phyloP scores from a whole-genome alignment of 306 rosid species.

The Abrus pulchellus region DNA sequence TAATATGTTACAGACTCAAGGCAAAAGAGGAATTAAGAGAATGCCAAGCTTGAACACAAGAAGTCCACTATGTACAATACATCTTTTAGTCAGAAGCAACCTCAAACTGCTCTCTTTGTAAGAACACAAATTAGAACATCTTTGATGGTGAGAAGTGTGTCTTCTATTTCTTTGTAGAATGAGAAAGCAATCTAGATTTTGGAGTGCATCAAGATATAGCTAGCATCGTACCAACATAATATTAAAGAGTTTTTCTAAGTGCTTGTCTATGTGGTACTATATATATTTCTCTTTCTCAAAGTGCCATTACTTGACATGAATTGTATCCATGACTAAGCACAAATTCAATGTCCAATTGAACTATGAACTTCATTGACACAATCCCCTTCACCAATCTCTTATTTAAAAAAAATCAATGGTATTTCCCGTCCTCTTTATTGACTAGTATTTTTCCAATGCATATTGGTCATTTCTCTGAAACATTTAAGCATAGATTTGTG shows the following conservation, averaged over 20 bases:
- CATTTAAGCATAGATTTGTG: neutral
- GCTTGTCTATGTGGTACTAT: too few species aligned
- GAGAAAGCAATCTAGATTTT: neutral
- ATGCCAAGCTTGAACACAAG: conserved; percentile 3
- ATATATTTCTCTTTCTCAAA: neutral
- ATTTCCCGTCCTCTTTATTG: too few species aligned
- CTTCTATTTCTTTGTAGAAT: neutral
- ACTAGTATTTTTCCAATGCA: too few species aligned
- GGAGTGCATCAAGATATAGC: too few species aligned
- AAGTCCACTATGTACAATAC: neutral
- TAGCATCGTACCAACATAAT: too few species aligned
- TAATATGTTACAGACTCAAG: neutral
- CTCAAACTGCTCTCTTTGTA: conserved; percentile 21
- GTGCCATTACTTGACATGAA: neutral
- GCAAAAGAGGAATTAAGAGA: neutral
- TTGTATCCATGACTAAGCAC: neutral
- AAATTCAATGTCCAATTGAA: neutral
- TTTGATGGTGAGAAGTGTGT: neutral
- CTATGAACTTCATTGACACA: too few species aligned
- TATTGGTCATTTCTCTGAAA: neutral
- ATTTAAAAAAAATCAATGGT: neutral
- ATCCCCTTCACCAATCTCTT: too few species aligned
- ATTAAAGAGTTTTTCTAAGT: too few species aligned
- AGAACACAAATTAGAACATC: neutral
- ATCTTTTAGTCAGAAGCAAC: neutral